Evolutionary conservation across 768 basidiomycete species (phyloP).

Genomic region (Ramaria sp.): DNA sequence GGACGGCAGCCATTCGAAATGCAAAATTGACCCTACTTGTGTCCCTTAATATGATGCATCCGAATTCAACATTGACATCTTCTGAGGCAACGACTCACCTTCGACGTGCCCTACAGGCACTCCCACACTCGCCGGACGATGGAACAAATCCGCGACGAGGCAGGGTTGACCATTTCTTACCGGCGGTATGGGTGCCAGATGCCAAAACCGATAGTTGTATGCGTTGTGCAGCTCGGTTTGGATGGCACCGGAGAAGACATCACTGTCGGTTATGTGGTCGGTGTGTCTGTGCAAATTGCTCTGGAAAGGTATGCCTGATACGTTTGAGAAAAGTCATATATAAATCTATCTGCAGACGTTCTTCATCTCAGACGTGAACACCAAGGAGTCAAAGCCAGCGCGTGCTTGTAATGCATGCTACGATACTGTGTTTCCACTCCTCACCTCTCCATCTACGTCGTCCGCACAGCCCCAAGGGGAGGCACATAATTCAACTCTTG

Average conservation of each 20-base stretch:
- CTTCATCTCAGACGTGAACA: slow-evolving; percentile 50
- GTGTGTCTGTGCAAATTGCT: slow-evolving; percentile 81
- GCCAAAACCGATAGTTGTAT: slow-evolving; percentile 74
- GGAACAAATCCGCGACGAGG: slow-evolving; percentile 28
- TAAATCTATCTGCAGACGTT: slow-evolving; percentile 49
- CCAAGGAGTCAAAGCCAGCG: slow-evolving; percentile 44
- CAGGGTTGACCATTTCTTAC: slow-evolving; percentile 73
- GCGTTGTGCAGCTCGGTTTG: slow-evolving; percentile 69
- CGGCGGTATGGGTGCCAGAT: slow-evolving; percentile 90
- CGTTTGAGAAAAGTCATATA: neutral
- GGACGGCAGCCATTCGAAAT: slow-evolving; percentile 55
- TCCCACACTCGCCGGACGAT: slow-evolving; percentile 50
- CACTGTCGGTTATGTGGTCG: slow-evolving; percentile 81
- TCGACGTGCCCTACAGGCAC: slow-evolving; percentile 58
- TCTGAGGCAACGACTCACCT: slow-evolving; percentile 69
- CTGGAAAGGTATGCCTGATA: slow-evolving; percentile 48
- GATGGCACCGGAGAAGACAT: slow-evolving; percentile 70
- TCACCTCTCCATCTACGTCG: slow-evolving; percentile 15
- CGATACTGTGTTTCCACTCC: slow-evolving; percentile 69
- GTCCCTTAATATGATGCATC: slow-evolving; percentile 58
- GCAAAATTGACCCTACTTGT: slow-evolving; percentile 64
- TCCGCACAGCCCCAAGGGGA: neutral
- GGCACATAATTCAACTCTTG: neutral
- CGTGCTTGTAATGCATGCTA: slow-evolving; percentile 83
- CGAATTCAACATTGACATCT: slow-evolving; percentile 73